Conservation (phyloP, 331 rosid species). For the Spiraea crenata region DNA sequence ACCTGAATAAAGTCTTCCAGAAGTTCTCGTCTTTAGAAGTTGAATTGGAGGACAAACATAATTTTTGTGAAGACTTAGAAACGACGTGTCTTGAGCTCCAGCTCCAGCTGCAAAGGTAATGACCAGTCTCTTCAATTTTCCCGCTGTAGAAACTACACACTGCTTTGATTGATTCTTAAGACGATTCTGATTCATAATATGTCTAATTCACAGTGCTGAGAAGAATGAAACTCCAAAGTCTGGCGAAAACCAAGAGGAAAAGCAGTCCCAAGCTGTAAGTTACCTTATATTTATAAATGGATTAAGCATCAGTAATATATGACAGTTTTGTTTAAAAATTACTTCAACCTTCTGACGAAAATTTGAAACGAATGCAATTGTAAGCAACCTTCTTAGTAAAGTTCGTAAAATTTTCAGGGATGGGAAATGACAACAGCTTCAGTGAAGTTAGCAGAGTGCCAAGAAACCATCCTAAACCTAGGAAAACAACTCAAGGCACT, state of each 20-base stretch:
- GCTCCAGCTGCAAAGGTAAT: constrained; percentile 41
- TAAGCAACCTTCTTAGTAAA: not conserved
- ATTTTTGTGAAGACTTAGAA: constrained; percentile 38
- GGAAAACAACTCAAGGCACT: constrained; percentile 48
- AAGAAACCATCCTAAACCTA: constrained; percentile 41
- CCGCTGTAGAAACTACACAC: not conserved
- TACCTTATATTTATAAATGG: not conserved
- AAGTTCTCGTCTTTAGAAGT: constrained; percentile 40
- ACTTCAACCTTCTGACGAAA: not conserved
- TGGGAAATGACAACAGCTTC: constrained; percentile 53
- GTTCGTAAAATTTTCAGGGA: constrained; percentile 21
- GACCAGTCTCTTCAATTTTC: not conserved
- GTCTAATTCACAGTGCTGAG: constrained; percentile 42
- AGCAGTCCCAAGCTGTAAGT: constrained; percentile 64
- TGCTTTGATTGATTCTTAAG: not conserved
- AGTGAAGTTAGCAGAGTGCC: constrained; percentile 46
- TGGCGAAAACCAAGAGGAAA: constrained; percentile 45
- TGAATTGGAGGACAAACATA: constrained; percentile 38
- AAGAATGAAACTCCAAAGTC: constrained; percentile 53
- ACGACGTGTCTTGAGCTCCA: constrained; percentile 45
- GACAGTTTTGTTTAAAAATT: not conserved
- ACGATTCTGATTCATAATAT: constrained; percentile 23
- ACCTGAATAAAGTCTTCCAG: constrained; percentile 32
- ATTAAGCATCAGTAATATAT: not conserved
- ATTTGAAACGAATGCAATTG: not conserved